These are phyloP conservation scores for Wallemia hederae DNA, from an alignment of 1,284 basidiomycete species.

Conservation along the genomic window DNA sequence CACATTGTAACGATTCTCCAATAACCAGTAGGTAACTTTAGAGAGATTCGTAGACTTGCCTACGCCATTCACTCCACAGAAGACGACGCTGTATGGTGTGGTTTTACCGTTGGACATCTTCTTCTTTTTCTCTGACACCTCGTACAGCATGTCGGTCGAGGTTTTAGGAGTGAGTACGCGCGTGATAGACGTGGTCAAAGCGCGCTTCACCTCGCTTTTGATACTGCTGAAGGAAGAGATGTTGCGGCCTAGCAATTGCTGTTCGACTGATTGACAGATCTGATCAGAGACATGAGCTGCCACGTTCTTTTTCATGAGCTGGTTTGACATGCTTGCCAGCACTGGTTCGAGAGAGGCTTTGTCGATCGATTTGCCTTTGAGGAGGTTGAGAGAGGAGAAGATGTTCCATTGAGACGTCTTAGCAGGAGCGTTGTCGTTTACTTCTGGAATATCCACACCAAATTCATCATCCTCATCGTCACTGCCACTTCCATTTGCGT, in stretches of 20 bases:
- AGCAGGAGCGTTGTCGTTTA: not conserved
- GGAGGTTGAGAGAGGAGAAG: slow-evolving; percentile 30
- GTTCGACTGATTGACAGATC: slow-evolving; percentile 73
- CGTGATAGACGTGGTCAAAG: slow-evolving; percentile 63
- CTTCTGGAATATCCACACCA: slow-evolving; percentile 4
- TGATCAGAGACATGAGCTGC: slow-evolving; percentile 83
- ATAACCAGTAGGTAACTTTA: slow-evolving; percentile 97
- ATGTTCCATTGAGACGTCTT: slow-evolving; percentile 5
- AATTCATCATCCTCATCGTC: slow-evolving; percentile 29
- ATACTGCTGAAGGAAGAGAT: slow-evolving; percentile 63
- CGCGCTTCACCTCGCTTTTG: slow-evolving; percentile 51
- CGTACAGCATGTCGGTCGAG: slow-evolving; percentile 70
- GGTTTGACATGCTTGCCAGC: slow-evolving; percentile 76
- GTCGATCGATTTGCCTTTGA: not conserved
- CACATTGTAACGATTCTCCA: slow-evolving; percentile 76
- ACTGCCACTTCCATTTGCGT: slow-evolving; percentile 8
- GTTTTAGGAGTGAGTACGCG: slow-evolving; percentile 87
- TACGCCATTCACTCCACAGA: slow-evolving; percentile 98
- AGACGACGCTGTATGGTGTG: slow-evolving; percentile 71
- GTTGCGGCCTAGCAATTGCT: slow-evolving; percentile 65
- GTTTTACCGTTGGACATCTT: slow-evolving; percentile 28
- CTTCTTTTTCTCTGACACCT: slow-evolving; percentile 28
- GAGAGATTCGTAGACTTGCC: slow-evolving; percentile 95
- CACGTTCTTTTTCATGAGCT: slow-evolving; percentile 96
- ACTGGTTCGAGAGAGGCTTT: slow-evolving; percentile 63